Evolutionary conservation across 1,284 basidiomycete genomes (phyloP).

Genomic region (Waitea zeae): DNA sequence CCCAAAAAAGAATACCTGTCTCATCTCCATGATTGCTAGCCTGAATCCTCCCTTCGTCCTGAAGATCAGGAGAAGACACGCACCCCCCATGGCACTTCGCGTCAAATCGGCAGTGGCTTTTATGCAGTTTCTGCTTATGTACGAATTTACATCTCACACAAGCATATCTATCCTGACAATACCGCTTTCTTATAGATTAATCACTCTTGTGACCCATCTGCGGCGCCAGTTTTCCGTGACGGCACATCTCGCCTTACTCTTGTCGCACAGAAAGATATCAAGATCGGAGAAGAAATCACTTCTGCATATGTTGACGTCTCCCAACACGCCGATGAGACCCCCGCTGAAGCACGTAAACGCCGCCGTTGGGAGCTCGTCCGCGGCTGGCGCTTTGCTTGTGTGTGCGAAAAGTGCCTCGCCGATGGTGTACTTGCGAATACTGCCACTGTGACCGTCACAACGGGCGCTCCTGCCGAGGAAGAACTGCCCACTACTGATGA

Average conservation of each 20-base stretch:
- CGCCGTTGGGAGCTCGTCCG: constrained; percentile 56
- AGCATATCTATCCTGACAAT: not conserved
- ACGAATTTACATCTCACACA: constrained; percentile 12
- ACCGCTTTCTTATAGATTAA: constrained; percentile 19
- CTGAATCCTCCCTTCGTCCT: constrained; percentile 27
- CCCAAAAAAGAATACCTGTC: too few species aligned
- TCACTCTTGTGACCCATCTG: constrained; percentile 57
- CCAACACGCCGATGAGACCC: constrained; percentile 31
- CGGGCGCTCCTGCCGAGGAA: too few species aligned
- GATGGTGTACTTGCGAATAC: constrained; percentile 22
- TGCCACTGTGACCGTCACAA: too few species aligned
- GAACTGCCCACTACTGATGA: too few species aligned
- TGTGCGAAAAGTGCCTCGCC: constrained; percentile 40
- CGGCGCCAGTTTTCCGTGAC: constrained; percentile 38
- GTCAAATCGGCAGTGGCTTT: constrained; percentile 55
- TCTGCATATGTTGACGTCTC: constrained; percentile 55
- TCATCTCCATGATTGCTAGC: constrained; percentile 28
- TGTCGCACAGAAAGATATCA: constrained; percentile 41
- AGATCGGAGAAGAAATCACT: constrained; percentile 57
- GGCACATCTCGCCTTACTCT: constrained; percentile 51
- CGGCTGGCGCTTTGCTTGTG: constrained; percentile 65
- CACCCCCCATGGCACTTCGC: constrained; percentile 52
- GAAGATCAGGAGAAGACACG: constrained; percentile 58
- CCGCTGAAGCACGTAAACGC: constrained; percentile 35
- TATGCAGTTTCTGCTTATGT: constrained; percentile 64